phyloP scores from a whole-genome alignment of 306 rosid species.

The Cucumis hystrix region DNA sequence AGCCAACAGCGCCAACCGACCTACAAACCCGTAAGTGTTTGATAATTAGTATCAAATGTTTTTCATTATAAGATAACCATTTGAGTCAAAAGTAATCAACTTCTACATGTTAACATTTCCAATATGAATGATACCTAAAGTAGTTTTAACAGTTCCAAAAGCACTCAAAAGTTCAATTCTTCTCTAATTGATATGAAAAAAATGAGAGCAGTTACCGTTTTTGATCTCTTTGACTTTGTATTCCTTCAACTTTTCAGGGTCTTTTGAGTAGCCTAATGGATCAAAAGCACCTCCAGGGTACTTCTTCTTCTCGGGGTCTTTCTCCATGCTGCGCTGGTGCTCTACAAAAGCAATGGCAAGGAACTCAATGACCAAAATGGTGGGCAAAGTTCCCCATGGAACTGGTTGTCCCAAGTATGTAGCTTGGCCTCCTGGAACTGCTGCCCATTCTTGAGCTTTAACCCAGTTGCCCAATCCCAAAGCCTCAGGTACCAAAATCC shows the following conservation, averaged over 20 bases:
- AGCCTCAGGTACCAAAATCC: conserved; percentile 91
- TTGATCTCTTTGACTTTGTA: conserved; percentile 87
- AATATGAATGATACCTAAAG: not conserved
- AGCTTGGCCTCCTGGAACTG: conserved; percentile 88
- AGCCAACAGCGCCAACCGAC: conserved; percentile 88
- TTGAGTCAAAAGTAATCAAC: not conserved
- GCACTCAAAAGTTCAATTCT: not conserved
- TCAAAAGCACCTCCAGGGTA: conserved; percentile 99
- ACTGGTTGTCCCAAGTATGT: conserved; percentile 94
- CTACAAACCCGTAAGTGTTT: conserved; percentile 15
- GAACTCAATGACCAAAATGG: conserved; percentile 80
- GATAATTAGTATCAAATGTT: not conserved
- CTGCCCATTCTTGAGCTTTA: conserved; percentile 96
- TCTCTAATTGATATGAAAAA: not conserved
- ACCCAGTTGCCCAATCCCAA: conserved; percentile 97
- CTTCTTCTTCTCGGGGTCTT: conserved; percentile 91
- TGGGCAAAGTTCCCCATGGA: conserved; percentile 97
- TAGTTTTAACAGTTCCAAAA: too few relatives aligned
- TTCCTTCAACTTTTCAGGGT: conserved; percentile 70
- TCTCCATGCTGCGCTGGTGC: conserved; percentile 97
- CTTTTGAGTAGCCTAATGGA: conserved; percentile 97
- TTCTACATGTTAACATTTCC: too few relatives aligned
- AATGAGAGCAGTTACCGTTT: conserved; percentile 38
- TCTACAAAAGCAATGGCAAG: conserved; percentile 83
- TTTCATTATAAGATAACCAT: too few relatives aligned